phyloP scores from a whole-genome alignment of 2,329 filamentous ascomycete species.

The Penicillium sumatraense region DNA sequence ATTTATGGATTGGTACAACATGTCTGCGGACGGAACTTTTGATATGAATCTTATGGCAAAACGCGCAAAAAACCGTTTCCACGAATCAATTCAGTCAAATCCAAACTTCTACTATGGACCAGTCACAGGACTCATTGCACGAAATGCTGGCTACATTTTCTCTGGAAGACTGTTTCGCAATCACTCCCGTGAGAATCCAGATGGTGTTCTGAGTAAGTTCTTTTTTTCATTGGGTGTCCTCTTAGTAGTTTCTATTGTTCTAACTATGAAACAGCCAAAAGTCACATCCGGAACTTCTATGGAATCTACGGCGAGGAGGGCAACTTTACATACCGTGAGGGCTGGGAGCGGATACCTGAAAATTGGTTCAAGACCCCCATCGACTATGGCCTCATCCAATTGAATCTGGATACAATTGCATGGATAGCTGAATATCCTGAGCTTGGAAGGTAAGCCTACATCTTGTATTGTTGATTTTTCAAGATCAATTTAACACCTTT shows the following conservation, averaged over 20 bases:
- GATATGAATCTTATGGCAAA: slow-evolving; percentile 50
- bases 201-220: slow-evolving; percentile 41
- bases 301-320: slow-evolving; percentile 50
- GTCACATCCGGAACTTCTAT: slow-evolving; percentile 53
- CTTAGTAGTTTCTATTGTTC: neutral
- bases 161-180: slow-evolving; percentile 51
- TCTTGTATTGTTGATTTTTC: neutral
- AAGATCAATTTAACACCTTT: neutral
- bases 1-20: slow-evolving; percentile 55
- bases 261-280: slow-evolving; percentile 37
- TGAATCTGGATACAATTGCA: slow-evolving; percentile 47
- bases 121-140: slow-evolving; percentile 54
- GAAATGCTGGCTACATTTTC: slow-evolving; percentile 56
- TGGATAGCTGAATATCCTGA: slow-evolving; percentile 48
- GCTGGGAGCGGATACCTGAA: slow-evolving; percentile 57
- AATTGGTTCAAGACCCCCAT: slow-evolving; percentile 56
- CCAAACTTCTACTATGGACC: slow-evolving; percentile 61
- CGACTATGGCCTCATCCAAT: slow-evolving; percentile 54
- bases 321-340: slow-evolving; percentile 49
- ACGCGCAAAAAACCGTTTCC: slow-evolving; percentile 51
- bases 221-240: neutral
- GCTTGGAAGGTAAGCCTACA: slow-evolving; percentile 37
- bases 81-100: slow-evolving; percentile 56
- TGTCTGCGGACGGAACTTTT: slow-evolving; percentile 44
- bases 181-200: slow-evolving; percentile 48